These are phyloP conservation scores for Wolfiporia cocos DNA, from an alignment of 1,284 basidiomycete species.

Conservation along the genomic window DNA sequence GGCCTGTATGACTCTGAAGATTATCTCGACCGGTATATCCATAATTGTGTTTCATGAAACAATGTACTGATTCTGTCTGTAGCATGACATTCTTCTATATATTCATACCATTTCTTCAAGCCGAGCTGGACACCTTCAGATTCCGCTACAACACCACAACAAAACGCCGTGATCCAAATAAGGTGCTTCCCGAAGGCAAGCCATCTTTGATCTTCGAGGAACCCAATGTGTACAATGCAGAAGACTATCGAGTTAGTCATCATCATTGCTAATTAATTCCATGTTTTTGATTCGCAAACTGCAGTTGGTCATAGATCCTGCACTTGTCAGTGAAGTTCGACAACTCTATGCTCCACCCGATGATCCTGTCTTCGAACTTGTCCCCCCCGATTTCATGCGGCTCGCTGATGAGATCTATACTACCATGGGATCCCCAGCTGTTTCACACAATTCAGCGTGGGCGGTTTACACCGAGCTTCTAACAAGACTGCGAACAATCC, in stretches of 20 bases:
- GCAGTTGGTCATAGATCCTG: conserved; percentile 7
- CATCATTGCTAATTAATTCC: neutral
- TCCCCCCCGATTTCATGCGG: conserved; percentile 7
- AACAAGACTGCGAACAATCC: too few species aligned
- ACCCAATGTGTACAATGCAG: conserved; percentile 9
- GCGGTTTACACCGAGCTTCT: too few species aligned
- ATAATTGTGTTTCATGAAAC: neutral
- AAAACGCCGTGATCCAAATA: conserved; percentile 21
- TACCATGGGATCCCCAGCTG: neutral
- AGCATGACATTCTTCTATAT: conserved; percentile 28
- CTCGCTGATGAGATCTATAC: neutral
- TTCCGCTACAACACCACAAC: conserved; percentile 18
- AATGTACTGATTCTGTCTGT: conserved; percentile 4
- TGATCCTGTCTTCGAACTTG: conserved; percentile 24
- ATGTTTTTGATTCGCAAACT: too few species aligned
- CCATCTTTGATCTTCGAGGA: conserved; percentile 22
- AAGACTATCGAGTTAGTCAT: conserved; percentile 25
- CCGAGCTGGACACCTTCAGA: conserved; percentile 26
- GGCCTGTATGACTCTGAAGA: conserved; percentile 26
- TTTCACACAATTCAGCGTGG: neutral
- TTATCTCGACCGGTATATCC: conserved; percentile 22
- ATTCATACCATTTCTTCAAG: conserved; percentile 32
- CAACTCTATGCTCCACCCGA: conserved; percentile 17
- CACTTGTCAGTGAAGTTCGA: conserved; percentile 17
- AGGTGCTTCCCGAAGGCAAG: conserved; percentile 28